Evolutionary conservation across 257 asterid genomes (phyloP), one percentile per base, ranked within the genome.

Genomic region (Hygrophila difformis): DNA sequence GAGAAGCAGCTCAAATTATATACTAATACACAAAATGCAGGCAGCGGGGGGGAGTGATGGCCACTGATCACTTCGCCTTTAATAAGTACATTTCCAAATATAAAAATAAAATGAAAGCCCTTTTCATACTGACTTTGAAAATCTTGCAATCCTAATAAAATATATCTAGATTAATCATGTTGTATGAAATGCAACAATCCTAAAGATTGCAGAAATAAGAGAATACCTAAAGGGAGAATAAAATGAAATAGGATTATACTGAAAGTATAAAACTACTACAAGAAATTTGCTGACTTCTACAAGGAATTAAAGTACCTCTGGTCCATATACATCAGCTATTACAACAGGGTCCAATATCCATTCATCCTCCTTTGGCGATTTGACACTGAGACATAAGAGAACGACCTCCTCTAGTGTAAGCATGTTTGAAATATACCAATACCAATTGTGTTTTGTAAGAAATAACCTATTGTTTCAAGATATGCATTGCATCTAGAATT

Each of bases 331-430:
- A 62, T 84, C 97, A 52, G 95, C 95, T 53, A 88, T 84, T 58
- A 75, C 41, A 53, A 88, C 93, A 1, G 97, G 97, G 56, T 88
- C 97, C 47, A 88, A 63, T 60, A 88, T 81, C 97, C 97, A 88
- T 48, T 72, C 93, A 44, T 81, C 58, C 73, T 72, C 89, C 72
- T 67, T 72, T 16, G 73, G 79, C 1, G 93, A 88, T 79, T 69
- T 84, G 57, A 81, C 93, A 51, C 97, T 87, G 67, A 55, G 35
- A 51, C 44, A 56, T 10, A 62, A 39, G 17, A 43, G 34, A 48
- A 60, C 28, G 50, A 33, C 28, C 28, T 26, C 38, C 23, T 24
- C 49, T 41, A 44, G 53, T 46, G 54, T 51, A 40, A 71, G 71
- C 47, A 37, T 53, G 26, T 51, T 37, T 53, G 39, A 39, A 18